A percentile compares a stretch with the other conserved stretches of the same genome.
Evolutionary conservation across 345 rosid species (phyloP).

Genomic region (Conringia planisiliqua): DNA sequence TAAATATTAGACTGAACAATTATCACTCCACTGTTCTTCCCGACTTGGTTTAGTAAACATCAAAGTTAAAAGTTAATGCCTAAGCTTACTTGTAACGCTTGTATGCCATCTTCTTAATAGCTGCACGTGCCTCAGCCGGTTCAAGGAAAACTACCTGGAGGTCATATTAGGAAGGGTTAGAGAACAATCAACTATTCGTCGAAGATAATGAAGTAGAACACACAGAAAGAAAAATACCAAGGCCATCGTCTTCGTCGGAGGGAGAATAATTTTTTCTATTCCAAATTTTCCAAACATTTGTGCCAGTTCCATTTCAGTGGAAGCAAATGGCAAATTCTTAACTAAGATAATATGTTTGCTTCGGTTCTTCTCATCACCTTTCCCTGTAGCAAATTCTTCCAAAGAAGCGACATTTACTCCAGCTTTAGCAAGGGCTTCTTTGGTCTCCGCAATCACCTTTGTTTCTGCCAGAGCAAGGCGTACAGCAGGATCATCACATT

Average conservation of each 20-base stretch:
- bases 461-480: conserved; percentile 97
- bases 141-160: conserved; percentile 85
- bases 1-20: background rate
- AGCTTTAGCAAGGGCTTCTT: conserved; percentile 70
- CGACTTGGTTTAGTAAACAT: conserved; percentile 2
- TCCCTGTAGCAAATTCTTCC: conserved; percentile 67
- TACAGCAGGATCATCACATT: conserved; percentile 90
- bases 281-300: conserved; percentile 86
- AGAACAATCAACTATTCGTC: background rate
- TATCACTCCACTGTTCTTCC: background rate
- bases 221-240: conserved; percentile 46
- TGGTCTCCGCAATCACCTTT: conserved; percentile 90
- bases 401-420: conserved; percentile 71
- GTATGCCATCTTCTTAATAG: conserved; percentile 81
- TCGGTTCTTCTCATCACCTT: conserved; percentile 57
- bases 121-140: conserved; percentile 85
- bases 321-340: conserved; percentile 90
- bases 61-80: background rate
- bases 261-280: conserved; percentile 78
- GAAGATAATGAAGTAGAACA: background rate
- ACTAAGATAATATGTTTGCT: conserved; percentile 82
- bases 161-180: conserved; percentile 14
- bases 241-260: conserved; percentile 87
- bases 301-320: conserved; percentile 76
- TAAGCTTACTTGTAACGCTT: conserved; percentile 80